Evolutionary conservation across 2,329 filamentous ascomycete species (phyloP), one percentile per base, ranked within the genome.

Genomic region (Colletotrichum camelliae): DNA sequence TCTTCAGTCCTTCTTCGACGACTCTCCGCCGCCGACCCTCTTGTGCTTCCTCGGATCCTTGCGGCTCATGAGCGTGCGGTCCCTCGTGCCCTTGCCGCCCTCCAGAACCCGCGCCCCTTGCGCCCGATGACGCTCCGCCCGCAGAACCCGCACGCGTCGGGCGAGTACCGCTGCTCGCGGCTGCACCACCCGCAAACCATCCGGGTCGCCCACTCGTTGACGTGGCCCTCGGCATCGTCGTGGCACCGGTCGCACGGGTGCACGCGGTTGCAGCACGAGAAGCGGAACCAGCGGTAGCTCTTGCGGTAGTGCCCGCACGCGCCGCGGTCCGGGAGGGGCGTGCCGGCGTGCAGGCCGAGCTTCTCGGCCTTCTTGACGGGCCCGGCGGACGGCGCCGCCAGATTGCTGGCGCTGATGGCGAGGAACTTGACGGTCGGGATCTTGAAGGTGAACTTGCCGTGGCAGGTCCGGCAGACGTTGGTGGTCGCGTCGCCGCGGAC

Each of bases 111-210:
- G 58, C 82, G 84, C 4, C 91, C 91, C 81, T 91, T 93, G 78
- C 85, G 88, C 1, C 94, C 92, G 68, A 96, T 89, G 15, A 97
- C 89, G 66, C 89, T 90, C 39, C 92, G 87, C 65, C 93, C 93
- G 81, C 95, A 97, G 80, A 95, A 91, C 2, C 87, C 89, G 83
- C 95, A 97, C 76, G 93, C 92, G 81, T 96, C 94, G 2, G 94
- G 92, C 27, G 92, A 88, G 84, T 95, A 97, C 78, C 92, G 92
- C 85, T 96, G 94, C 86, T 97, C 95, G 67, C 95, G 88, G 77
- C 93, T 95, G 84, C 95, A 95, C 86, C 90, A 94, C 8, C 94
- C 94, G 82, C 94, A 96, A 43, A 96, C 91, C 94, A 97, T 97
- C 65, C 94, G 88, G 80, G 93, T 95, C 9, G 95, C 95, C 89